A percentile compares a stretch with the other conserved stretches of the same genome.
These are phyloP conservation scores for Termitomyces sp. DNA, from an alignment of 768 basidiomycete species.

Conservation along the genomic window DNA sequence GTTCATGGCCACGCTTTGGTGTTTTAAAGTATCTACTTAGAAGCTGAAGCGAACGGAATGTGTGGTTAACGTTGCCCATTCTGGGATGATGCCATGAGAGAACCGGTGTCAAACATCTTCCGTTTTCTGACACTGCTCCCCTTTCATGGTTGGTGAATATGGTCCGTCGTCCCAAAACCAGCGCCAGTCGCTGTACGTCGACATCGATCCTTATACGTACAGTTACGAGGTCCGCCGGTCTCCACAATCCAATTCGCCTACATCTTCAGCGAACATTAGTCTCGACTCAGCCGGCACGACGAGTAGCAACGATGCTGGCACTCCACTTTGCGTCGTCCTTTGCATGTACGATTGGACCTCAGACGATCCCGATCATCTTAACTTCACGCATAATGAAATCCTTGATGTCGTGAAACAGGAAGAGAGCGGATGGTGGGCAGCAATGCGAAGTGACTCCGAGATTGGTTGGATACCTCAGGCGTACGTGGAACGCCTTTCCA, in stretches of 20 bases:
- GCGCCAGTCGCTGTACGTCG: conserved; percentile 35
- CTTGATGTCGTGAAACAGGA: conserved; percentile 65
- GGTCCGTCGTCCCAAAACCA: conserved; percentile 25
- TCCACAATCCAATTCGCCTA: conserved; percentile 27
- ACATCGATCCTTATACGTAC: conserved; percentile 30
- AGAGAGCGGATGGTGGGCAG: conserved; percentile 79
- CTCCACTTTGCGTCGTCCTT: conserved; percentile 44
- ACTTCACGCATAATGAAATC: conserved; percentile 62
- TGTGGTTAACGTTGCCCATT: not conserved
- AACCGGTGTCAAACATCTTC: not conserved
- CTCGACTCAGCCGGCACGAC: conserved; percentile 22
- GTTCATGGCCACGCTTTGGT: not conserved
- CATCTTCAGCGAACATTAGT: conserved; percentile 27
- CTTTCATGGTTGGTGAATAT: conserved; percentile 20
- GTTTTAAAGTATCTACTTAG: not conserved
- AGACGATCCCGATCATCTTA: conserved; percentile 53
- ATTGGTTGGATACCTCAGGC: conserved; percentile 77
- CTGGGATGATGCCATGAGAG: conserved; percentile 4
- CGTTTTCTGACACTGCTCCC: not conserved
- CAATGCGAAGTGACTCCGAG: conserved; percentile 44
- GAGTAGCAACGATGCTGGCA: conserved; percentile 21
- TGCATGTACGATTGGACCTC: conserved; percentile 68
- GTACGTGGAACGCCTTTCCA: conserved; percentile 53
- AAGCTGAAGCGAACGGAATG: not conserved
- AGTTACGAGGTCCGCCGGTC: conserved; percentile 23